phyloP scores from a whole-genome alignment of 2,329 filamentous ascomycete genomes.

The Nemania sp. region DNA sequence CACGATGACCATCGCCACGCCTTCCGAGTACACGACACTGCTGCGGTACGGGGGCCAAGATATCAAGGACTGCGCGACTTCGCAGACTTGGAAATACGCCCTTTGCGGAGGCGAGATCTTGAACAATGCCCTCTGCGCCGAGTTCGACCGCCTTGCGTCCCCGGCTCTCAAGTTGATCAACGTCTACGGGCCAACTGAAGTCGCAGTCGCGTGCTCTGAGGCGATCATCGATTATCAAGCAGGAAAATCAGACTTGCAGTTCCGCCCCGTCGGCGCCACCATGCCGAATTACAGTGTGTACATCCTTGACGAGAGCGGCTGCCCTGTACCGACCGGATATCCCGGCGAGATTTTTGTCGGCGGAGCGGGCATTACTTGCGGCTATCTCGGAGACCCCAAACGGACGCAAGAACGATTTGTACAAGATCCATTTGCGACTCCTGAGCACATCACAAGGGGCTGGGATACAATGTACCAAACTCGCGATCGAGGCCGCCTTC shows the following conservation, averaged over 20 bases:
- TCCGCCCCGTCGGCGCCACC: neutral
- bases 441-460: conserved; percentile 27
- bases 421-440: neutral
- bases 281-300: neutral
- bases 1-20: neutral
- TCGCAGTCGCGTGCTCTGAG: neutral
- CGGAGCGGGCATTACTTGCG: conserved; percentile 23
- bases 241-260: too few species aligned
- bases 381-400: conserved; percentile 40
- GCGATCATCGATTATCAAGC: neutral
- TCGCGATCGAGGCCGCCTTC: conserved; percentile 42
- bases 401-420: conserved; percentile 26
- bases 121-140: neutral
- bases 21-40: neutral
- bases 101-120: neutral
- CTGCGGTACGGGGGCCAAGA: neutral
- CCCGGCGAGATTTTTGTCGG: conserved; percentile 26
- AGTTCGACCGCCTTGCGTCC: neutral
- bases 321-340: conserved; percentile 12
- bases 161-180: neutral
- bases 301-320: neutral
- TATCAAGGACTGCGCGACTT: neutral
- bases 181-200: neutral
- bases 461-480: conserved; percentile 35
- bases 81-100: neutral